Conservation (phyloP, 2,329 filamentous ascomycete genomes). For the Venturia nashicola region DNA sequence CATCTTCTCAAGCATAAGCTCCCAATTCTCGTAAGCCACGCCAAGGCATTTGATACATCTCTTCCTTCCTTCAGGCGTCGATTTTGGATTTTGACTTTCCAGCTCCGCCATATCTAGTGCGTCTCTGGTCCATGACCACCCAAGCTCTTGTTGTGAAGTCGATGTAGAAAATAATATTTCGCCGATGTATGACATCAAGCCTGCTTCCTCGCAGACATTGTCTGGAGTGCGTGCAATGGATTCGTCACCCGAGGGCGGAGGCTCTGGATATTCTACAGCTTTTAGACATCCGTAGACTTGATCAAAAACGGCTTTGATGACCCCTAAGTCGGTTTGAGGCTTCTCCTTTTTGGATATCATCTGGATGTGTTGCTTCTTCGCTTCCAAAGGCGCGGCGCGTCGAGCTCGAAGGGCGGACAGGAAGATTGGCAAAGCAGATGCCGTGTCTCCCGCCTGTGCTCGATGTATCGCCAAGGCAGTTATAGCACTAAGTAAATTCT, state of each 20-base stretch:
- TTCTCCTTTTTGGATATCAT: conserved; percentile 14
- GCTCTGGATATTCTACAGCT: conserved; percentile 47
- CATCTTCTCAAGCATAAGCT: conserved; percentile 60
- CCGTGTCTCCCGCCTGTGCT: conserved; percentile 55
- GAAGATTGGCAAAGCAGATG: conserved; percentile 67
- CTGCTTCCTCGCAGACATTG: conserved; percentile 70
- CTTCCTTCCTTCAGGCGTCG: conserved; percentile 32
- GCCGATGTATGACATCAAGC: conserved; percentile 78
- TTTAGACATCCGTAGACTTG: not conserved
- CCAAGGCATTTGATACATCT: conserved; percentile 67
- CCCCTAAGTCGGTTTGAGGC: not conserved
- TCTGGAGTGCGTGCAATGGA: conserved; percentile 51
- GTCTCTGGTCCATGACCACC: conserved; percentile 80
- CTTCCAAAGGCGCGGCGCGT: conserved; percentile 40
- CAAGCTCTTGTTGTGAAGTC: conserved; percentile 45
- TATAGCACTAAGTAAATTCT: conserved; percentile 62
- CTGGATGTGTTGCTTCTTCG: conserved; percentile 17
- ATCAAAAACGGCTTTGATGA: not conserved
- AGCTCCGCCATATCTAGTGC: conserved; percentile 67
- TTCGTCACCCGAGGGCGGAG: conserved; percentile 57
- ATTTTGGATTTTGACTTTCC: conserved; percentile 11
- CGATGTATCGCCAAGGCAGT: conserved; percentile 71
- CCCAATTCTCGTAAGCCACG: conserved; percentile 71
- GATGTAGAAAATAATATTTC: conserved; percentile 75
- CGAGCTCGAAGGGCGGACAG: conserved; percentile 73